Evolutionary conservation across 164 flowering plant genomes (phyloP), one percentile per base, ranked within the genome.

Genomic region (Amborella trichopoda): DNA sequence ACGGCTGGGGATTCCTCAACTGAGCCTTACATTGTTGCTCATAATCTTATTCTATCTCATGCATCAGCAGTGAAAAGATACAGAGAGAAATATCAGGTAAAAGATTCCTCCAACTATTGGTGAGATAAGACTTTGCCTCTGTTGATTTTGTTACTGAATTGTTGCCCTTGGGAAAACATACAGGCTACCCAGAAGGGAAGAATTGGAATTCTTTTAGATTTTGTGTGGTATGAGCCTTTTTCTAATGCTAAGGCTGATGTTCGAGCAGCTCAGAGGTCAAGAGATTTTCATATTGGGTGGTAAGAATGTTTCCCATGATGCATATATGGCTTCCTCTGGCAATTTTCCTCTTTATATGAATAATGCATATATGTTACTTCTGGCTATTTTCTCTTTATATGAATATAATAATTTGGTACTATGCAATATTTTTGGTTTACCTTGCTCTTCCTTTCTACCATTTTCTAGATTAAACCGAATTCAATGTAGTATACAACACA

Each of bases 151-250:
- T 42, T 6, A 17, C 10, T 16, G 23, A 9, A 20, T 42, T 19
- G 22, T 6, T 19, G 10, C 1, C 12, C 17, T 37, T 20, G 3
- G 16, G 26, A 10, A 3, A 25, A 13, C 44, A 36, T 46, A 10
- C 45, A 58, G 62, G 24, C 26, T 21, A 21, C 27, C n/a, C 55
- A 58, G 27, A 30, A 51, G 51, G 53, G 60, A 13, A 40, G 32
- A 34, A 55, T 48, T 8, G 60, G 60, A 10, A 55, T 55, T 48
- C 60, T 58, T 14, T 24, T 58, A 28, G 56, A 51, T 40, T 58
- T 58, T 52, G 56, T 52, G 23, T 58, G 62, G 62, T 58, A 38
- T 52, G 62, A 58, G 40, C 62, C 62, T 36, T 52, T 58, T 13
- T 51, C 56, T 16, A 32, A 25, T 2, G 26, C 40, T 3, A 58